Evolutionary conservation across 2,329 filamentous ascomycete genomes (phyloP).

Genomic region (Lachnellula cervina): DNA sequence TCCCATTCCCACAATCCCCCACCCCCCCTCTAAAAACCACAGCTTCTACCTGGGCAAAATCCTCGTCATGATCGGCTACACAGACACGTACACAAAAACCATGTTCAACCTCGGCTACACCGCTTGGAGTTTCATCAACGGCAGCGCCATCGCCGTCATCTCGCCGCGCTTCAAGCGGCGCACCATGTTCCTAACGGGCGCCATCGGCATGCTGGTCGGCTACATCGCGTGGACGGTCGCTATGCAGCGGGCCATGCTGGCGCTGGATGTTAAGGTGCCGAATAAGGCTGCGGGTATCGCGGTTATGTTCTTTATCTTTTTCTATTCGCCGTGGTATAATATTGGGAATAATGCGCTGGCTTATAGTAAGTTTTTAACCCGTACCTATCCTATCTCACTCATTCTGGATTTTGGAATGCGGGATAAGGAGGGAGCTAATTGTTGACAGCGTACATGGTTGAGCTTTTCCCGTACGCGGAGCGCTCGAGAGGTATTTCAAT

Average conservation of each 20-base stretch:
- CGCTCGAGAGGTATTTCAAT: constrained; percentile 22
- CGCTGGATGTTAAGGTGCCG: constrained; percentile 27
- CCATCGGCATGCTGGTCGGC: constrained; percentile 46
- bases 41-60: constrained; percentile 42
- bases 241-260: constrained; percentile 36
- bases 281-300: constrained; percentile 22
- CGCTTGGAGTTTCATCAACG: constrained; percentile 43
- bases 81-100: constrained; percentile 38
- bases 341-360: constrained; percentile 63
- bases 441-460: constrained; percentile 46
- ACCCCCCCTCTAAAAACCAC: not conserved
- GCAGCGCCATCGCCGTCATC: constrained; percentile 37
- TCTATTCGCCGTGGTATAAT: constrained; percentile 56
- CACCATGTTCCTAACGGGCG: constrained; percentile 49
- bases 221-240: constrained; percentile 54
- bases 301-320: constrained; percentile 54
- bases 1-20: not conserved
- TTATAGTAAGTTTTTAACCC: constrained; percentile 56
- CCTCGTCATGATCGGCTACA: constrained; percentile 43
- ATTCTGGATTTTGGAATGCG: not conserved
- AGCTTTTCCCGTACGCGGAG: constrained; percentile 52
- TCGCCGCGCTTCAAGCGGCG: constrained; percentile 42
- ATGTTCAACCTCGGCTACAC: constrained; percentile 43
- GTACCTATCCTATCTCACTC: no score
- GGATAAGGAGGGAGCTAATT: not conserved